Percentiles rank a stretch among this genome's conserved stretches.
Conservation (phyloP, 208 protist genomes). For the Porcisia hertigi region DNA sequence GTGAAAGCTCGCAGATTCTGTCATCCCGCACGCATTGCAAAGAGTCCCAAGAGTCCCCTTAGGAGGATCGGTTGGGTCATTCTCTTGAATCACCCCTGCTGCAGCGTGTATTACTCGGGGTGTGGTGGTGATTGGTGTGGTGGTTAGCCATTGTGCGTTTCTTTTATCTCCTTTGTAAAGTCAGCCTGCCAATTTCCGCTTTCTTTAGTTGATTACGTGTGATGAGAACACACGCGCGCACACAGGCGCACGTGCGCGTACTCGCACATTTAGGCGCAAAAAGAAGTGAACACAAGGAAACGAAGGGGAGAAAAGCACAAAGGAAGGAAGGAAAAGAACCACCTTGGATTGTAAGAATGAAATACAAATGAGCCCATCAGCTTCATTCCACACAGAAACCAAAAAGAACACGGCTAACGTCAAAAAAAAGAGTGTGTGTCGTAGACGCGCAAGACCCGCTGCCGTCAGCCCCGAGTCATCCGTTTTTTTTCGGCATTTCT, state of each 20-base stretch:
- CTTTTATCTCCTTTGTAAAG: not conserved
- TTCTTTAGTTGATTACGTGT: conserved; percentile 9
- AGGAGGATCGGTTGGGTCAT: not conserved
- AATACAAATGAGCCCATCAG: not conserved
- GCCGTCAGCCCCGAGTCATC: not conserved
- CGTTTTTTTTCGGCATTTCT: not conserved
- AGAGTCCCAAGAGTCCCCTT: too few relatives aligned
- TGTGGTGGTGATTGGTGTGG: too few relatives aligned
- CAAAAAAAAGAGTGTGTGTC: conserved; percentile 1
- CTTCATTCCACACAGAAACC: not conserved
- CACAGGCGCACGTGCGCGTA: not conserved
- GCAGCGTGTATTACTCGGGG: too few relatives aligned
- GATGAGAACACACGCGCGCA: conserved; percentile 4
- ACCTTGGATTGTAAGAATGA: conserved; percentile 7
- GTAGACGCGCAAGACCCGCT: not conserved
- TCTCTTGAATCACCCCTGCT: not conserved
- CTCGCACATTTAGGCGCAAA: not conserved
- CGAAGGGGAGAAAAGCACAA: conserved; percentile 6
- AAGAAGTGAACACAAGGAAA: conserved; percentile 1
- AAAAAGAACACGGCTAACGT: conserved; percentile 8
- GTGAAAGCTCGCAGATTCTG: not conserved
- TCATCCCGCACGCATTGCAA: not conserved
- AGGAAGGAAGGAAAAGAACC: not conserved
- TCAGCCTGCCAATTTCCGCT: not conserved
- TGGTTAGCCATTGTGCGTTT: not conserved